phyloP scores from a whole-genome alignment of 495 filamentous ascomycete genomes.

The Pyronema omphalodes region DNA sequence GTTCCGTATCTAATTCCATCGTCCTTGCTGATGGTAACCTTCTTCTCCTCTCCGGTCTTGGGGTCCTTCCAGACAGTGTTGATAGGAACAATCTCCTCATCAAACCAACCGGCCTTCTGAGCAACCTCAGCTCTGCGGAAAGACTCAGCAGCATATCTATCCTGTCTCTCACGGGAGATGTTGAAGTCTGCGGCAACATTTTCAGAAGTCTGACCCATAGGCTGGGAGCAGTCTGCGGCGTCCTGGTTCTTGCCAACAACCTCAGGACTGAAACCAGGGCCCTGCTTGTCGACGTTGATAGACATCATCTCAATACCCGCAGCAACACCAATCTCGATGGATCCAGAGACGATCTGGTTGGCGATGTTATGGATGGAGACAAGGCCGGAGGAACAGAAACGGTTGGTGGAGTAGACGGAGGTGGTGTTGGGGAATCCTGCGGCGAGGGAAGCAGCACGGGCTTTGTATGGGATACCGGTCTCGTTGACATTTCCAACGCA shows the following conservation, averaged over 20 bases:
- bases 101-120: slow-evolving; percentile 84
- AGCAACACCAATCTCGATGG: slow-evolving; percentile 74
- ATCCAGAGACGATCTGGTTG: slow-evolving; percentile 60
- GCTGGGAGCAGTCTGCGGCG: slow-evolving; percentile 67
- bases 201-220: slow-evolving; percentile 96
- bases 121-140: slow-evolving; percentile 72
- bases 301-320: slow-evolving; percentile 82
- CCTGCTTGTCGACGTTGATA: slow-evolving; percentile 44
- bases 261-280: slow-evolving; percentile 56
- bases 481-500: slow-evolving; percentile 84
- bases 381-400: slow-evolving; percentile 92
- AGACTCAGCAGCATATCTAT: slow-evolving; percentile 69
- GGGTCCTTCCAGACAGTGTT: slow-evolving; percentile 61
- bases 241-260: slow-evolving; percentile 56
- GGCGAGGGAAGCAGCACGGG: slow-evolving; percentile 70
- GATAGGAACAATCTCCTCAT: slow-evolving; percentile 88
- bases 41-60: slow-evolving; percentile 56
- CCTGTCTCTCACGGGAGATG: slow-evolving; percentile 60
- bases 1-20: slow-evolving; percentile 83
- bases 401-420: slow-evolving; percentile 63
- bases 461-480: slow-evolving; percentile 71
- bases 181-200: slow-evolving; percentile 88
- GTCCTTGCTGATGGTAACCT: slow-evolving; percentile 62
- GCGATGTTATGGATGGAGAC: slow-evolving; percentile 91
- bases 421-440: slow-evolving; percentile 89